Evolutionary conservation across 2,329 filamentous ascomycete species (phyloP).

Genomic region (Rutstroemia sp.): DNA sequence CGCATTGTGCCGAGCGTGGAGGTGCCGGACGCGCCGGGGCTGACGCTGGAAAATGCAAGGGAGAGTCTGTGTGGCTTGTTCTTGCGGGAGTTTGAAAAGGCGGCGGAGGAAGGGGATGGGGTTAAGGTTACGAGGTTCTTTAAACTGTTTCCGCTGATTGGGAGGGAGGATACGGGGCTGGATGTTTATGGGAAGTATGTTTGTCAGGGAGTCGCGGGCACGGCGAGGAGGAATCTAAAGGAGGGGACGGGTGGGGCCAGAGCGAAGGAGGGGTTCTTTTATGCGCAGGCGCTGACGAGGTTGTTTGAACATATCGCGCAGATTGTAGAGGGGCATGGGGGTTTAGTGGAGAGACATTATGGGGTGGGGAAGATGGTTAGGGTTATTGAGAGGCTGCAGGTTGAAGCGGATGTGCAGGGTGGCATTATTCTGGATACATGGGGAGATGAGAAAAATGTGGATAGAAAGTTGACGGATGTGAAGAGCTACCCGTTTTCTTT

Average conservation of each 20-base stretch:
- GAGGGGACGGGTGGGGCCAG: constrained; percentile 43
- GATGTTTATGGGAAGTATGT: constrained; percentile 96
- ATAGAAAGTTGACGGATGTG: constrained; percentile 84
- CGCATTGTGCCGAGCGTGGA: constrained; percentile 92
- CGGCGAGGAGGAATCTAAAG: constrained; percentile 74
- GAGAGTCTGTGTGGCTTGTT: constrained; percentile 89
- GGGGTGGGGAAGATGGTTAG: constrained; percentile 87
- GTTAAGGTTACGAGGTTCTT: constrained; percentile 92
- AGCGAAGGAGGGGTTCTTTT: constrained; percentile 68
- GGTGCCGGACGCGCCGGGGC: constrained; percentile 82
- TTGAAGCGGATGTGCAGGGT: constrained; percentile 92
- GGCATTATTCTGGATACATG: constrained; percentile 94
- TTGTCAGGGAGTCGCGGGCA: constrained; percentile 83
- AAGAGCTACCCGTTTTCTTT: constrained; percentile 98
- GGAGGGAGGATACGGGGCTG: constrained; percentile 76
- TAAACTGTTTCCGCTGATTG: constrained; percentile 94
- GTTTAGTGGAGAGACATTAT: constrained; percentile 89
- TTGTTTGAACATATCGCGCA: constrained; percentile 97
- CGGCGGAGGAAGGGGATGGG: constrained; percentile 78
- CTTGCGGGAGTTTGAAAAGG: constrained; percentile 89
- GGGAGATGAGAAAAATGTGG: constrained; percentile 80
- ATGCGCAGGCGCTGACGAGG: constrained; percentile 81
- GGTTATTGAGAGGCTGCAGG: constrained; percentile 86
- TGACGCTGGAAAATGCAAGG: constrained; percentile 79
- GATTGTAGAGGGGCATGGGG: constrained; percentile 87